Conservation (phyloP, 768 basidiomycete genomes). For the Termitomyces sp. region DNA sequence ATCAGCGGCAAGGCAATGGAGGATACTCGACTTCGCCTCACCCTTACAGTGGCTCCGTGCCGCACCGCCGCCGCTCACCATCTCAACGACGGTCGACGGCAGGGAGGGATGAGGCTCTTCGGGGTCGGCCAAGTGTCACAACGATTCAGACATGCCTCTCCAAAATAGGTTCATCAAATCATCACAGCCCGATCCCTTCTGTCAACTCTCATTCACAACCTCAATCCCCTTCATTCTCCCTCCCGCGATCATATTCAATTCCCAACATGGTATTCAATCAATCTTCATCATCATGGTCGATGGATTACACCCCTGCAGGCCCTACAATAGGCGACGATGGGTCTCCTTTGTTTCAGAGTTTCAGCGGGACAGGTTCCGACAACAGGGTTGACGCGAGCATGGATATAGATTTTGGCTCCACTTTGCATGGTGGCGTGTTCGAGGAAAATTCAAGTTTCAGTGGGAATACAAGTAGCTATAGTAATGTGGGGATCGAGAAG, state of each 20-base stretch:
- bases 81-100: slow-evolving; percentile 3
- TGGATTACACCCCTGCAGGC: slow-evolving; percentile 3
- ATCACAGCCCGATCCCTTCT: slow-evolving; percentile 5
- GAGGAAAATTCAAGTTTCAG: background rate
- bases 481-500: background rate
- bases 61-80: slow-evolving; percentile 9
- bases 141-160: background rate
- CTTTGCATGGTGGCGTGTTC: background rate
- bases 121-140: background rate
- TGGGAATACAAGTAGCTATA: background rate
- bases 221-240: slow-evolving; percentile 8
- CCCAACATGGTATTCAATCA: slow-evolving; percentile 1
- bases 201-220: slow-evolving; percentile 5
- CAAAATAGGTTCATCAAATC: background rate
- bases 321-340: background rate
- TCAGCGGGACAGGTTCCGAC: background rate
- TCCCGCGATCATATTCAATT: slow-evolving; percentile 2
- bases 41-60: background rate
- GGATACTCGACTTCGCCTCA: background rate
- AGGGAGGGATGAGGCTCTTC: background rate
- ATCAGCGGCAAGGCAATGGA: background rate
- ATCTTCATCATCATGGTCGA: slow-evolving; percentile 2
- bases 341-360: background rate
- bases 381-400: background rate
- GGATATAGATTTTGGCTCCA: slow-evolving; percentile 3